These are phyloP conservation scores for Alternaria gaisen DNA, from an alignment of 2,329 filamentous ascomycete genomes.

Conservation along the genomic window DNA sequence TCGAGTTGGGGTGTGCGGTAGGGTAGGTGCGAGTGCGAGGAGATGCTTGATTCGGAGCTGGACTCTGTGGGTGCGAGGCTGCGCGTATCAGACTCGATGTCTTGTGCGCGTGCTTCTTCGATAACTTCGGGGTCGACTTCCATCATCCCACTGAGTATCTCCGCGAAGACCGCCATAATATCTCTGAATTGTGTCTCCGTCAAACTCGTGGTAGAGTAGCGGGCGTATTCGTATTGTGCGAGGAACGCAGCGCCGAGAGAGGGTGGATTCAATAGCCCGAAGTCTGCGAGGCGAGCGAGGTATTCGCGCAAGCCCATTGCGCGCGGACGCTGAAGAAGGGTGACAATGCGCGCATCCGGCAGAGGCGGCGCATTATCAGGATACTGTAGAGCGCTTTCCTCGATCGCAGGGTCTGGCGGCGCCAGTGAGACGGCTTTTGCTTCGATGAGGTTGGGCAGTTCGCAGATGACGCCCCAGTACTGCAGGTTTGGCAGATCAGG, in stretches of 20 bases:
- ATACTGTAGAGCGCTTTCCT: constrained; percentile 29
- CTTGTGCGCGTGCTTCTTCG: constrained; percentile 49
- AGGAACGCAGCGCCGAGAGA: constrained; percentile 70
- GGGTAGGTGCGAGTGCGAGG: constrained; percentile 35
- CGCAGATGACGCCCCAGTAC: constrained; percentile 80
- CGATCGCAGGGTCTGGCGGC: constrained; percentile 63
- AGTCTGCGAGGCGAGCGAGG: constrained; percentile 71
- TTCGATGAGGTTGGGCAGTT: constrained; percentile 90
- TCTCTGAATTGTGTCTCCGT: constrained; percentile 75
- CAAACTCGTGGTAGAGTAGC: constrained; percentile 78
- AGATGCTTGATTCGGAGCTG: constrained; percentile 23
- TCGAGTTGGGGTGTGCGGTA: constrained; percentile 42
- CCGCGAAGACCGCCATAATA: constrained; percentile 86
- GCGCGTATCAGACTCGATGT: constrained; percentile 38
- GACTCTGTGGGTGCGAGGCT: constrained; percentile 47
- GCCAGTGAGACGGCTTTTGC: constrained; percentile 90
- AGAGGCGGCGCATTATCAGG: constrained; percentile 43
- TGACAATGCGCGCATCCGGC: constrained; percentile 73
- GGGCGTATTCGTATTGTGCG: constrained; percentile 79
- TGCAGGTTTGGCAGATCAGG: constrained; percentile 81
- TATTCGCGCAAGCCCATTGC: constrained; percentile 83
- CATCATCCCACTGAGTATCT: constrained; percentile 79
- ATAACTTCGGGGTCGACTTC: constrained; percentile 66
- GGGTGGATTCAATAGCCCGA: constrained; percentile 69
- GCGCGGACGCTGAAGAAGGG: constrained; percentile 73